Evolutionary conservation across 129 eudicot genomes (phyloP).

Genomic region (Lactuca saligna): DNA sequence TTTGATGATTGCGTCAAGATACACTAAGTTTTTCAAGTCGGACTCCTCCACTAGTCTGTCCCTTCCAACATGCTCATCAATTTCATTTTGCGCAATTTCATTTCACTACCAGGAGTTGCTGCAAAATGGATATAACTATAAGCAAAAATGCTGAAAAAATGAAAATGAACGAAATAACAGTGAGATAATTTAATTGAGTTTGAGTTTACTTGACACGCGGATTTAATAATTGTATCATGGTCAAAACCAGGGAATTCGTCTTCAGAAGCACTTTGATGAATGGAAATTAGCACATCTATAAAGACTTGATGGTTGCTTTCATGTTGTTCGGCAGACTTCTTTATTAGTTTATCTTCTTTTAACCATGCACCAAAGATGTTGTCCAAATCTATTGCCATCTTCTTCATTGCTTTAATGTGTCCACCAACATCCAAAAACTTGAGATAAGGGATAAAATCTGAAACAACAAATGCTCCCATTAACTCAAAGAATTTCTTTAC

Average conservation of each 20-base stretch:
- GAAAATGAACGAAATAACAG: background rate
- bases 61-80: too few relatives aligned
- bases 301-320: background rate
- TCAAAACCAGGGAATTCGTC: background rate
- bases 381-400: too few relatives aligned
- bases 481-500: too few relatives aligned
- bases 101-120: too few relatives aligned
- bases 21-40: conserved; percentile 24
- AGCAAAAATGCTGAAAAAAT: background rate
- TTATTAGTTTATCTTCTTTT: too few relatives aligned
- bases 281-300: conserved; percentile 25
- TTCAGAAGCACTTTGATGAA: conserved; percentile 5
- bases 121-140: too few relatives aligned
- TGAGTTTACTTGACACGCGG: conserved; percentile 22
- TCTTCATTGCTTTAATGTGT: too few relatives aligned
- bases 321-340: too few relatives aligned
- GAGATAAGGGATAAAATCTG: too few relatives aligned
- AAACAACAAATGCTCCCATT: too few relatives aligned
- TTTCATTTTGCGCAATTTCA: conserved; percentile 10
- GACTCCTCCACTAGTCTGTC: conserved; percentile 12
- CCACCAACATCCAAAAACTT: too few relatives aligned
- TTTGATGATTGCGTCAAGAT: conserved; percentile 17
- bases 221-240: conserved; percentile 23
- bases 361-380: too few relatives aligned
- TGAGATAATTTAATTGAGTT: background rate